Conservation (phyloP, 2,329 filamentous ascomycete genomes). For the Phialophora verrucosa region DNA sequence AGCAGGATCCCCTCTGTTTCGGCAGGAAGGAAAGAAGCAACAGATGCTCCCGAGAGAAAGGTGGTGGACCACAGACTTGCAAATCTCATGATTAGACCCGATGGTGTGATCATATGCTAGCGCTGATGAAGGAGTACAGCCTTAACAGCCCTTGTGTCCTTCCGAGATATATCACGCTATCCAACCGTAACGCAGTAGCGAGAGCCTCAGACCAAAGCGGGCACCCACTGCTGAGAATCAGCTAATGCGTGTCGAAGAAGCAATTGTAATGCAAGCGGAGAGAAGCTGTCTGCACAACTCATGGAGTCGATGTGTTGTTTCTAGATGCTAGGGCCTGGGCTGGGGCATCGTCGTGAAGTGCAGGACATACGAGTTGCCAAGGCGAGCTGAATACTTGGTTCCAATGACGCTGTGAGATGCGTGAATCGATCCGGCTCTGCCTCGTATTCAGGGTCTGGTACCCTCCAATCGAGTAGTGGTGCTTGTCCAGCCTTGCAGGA, state of each 20-base stretch:
- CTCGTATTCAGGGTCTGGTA: not conserved
- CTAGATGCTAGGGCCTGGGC: not conserved
- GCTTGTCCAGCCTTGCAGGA: not conserved
- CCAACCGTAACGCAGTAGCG: too few relatives aligned
- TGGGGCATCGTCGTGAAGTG: not conserved
- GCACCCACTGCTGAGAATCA: too few relatives aligned
- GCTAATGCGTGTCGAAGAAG: too few relatives aligned
- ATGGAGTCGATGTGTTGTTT: not conserved
- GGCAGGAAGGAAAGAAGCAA: not conserved
- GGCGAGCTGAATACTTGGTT: not conserved
- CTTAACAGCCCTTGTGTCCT: too few relatives aligned
- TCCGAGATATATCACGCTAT: too few relatives aligned
- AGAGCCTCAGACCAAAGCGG: too few relatives aligned
- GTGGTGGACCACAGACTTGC: not conserved
- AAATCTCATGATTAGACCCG: not conserved
- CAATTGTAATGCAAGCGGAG: too few relatives aligned
- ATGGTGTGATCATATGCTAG: not conserved
- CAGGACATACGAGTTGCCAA: not conserved
- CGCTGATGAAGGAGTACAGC: too few relatives aligned
- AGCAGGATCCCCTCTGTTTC: not conserved
- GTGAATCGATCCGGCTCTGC: not conserved
- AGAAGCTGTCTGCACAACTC: not conserved
- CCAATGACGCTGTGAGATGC: conserved; percentile 1
- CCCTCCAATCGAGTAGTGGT: not conserved
- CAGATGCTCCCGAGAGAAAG: not conserved